These are phyloP conservation scores for Fusarium floridanum DNA, from an alignment of 2,329 filamentous ascomycete genomes.

Conservation along the genomic window DNA sequence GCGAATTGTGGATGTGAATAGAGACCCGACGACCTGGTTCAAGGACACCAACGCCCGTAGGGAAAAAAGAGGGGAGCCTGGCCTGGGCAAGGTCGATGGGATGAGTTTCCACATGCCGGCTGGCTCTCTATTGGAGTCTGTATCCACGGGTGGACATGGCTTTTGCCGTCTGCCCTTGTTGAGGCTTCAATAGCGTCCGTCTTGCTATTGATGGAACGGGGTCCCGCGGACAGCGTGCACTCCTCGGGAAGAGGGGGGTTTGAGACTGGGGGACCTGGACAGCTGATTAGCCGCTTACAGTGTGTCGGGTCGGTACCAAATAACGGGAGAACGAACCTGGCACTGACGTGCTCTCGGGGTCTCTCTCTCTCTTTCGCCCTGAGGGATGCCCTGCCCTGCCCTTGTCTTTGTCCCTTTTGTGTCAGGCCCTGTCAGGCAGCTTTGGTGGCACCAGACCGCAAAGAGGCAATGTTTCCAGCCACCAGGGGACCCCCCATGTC, in stretches of 20 bases:
- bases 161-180: background rate
- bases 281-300: background rate
- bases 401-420: background rate
- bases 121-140: constrained; percentile 9
- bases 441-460: background rate
- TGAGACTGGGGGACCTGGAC: background rate
- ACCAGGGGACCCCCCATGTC: background rate
- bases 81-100: background rate
- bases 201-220: background rate
- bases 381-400: background rate
- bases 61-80: background rate
- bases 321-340: background rate
- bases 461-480: constrained; percentile 23
- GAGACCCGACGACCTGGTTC: constrained; percentile 16
- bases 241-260: background rate
- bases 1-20: constrained; percentile 26
- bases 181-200: constrained; percentile 6
- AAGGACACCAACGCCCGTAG: constrained; percentile 12
- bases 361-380: background rate
- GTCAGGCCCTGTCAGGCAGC: constrained; percentile 12
- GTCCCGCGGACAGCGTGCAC: background rate
- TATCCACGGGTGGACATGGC: constrained; percentile 6
- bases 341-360: background rate
- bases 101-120: constrained; percentile 22
- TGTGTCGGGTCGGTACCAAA: constrained; percentile 7